Percentiles rank a stretch among this genome's conserved stretches.
phyloP scores from a whole-genome alignment of 2,329 filamentous ascomycete genomes.

The Aspergillus tamarii region DNA sequence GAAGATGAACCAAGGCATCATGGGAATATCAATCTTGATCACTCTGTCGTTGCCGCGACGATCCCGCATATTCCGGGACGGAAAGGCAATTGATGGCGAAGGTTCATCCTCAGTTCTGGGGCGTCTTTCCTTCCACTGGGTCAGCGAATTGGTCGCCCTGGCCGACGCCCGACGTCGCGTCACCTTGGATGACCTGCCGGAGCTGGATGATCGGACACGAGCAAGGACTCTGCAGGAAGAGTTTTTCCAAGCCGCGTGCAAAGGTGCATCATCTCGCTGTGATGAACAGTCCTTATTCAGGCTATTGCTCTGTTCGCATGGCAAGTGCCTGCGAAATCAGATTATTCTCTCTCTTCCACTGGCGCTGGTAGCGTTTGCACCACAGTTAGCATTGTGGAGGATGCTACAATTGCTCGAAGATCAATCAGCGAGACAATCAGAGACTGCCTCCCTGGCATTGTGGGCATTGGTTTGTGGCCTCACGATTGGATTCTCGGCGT shows the following conservation, averaged over 20 bases:
- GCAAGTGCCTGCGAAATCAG: background rate
- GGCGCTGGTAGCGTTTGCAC: background rate
- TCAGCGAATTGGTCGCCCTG: background rate
- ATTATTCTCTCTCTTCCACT: background rate
- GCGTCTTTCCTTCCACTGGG: conserved; percentile 5
- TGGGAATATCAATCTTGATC: background rate
- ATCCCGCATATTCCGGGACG: background rate
- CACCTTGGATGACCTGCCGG: background rate
- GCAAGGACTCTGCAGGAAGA: background rate
- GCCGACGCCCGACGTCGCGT: background rate
- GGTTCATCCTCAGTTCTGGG: conserved; percentile 1
- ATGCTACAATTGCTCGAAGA: background rate
- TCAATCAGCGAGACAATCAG: background rate
- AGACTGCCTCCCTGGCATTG: background rate
- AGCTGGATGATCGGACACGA: conserved; percentile 2
- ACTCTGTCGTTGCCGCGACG: conserved; percentile 1
- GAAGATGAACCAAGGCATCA: background rate
- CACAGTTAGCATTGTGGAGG: conserved; percentile 3
- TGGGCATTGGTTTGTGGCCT: conserved; percentile 5
- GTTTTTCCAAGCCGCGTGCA: background rate
- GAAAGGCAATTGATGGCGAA: conserved; percentile 1
- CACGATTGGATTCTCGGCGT: conserved; percentile 2
- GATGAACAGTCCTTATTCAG: background rate
- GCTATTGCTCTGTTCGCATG: background rate
- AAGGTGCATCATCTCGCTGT: background rate